Evolutionary conservation across 495 filamentous ascomycete genomes (phyloP), one percentile per base, ranked within the genome.

Genomic region (Echria macrotheca): DNA sequence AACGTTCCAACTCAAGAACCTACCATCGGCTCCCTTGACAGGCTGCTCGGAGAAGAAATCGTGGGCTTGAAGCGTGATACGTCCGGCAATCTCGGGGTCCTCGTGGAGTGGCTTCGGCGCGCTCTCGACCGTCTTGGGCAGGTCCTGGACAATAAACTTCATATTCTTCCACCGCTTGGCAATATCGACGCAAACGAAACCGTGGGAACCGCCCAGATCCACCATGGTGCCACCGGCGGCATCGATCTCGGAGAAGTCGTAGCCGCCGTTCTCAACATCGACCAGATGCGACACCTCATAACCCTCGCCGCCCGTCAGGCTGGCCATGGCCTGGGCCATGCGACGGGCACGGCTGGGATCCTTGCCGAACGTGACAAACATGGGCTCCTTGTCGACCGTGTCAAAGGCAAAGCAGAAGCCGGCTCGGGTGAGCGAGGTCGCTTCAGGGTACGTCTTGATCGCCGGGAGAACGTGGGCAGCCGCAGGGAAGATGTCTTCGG

Each of bases 131-230:
- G 71, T 74, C 40, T 68, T 69, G 7, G 60, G 63, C 19, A 74
- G 59, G 50, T 83, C 81, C 53, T 84, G 77, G n/a, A 83, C 73
- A 5, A 83, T 60, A 50, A 81, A 80, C 37, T 65, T 59, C 43
- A 80, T 65, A 35, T 72, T 63, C 38, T 63, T 58, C 45, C 72
- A 82, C 25, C 33, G 35, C 32, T 59, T 48, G 14, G 75, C 77
- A 24, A 84, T 57, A 10, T 70, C 73, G 15, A 69, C 61, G 28
- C 66, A 67, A 15, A 79, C 74, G 48, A 81, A 77, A 0, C 80
- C 79, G 41, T 76, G 66, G 11, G 66, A 67, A 3, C 80, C 79
- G 21, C 79, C 81, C 0, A 84, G 46, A 54, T 83, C 78, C 23
- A 81, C 75, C 21, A 80, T 49, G 0, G 68, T 71, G 7, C 67